Evolutionary conservation across 352 stramenopile species (phyloP), one percentile per base, ranked within the genome.

Genomic region (Phytophthora europaea): DNA sequence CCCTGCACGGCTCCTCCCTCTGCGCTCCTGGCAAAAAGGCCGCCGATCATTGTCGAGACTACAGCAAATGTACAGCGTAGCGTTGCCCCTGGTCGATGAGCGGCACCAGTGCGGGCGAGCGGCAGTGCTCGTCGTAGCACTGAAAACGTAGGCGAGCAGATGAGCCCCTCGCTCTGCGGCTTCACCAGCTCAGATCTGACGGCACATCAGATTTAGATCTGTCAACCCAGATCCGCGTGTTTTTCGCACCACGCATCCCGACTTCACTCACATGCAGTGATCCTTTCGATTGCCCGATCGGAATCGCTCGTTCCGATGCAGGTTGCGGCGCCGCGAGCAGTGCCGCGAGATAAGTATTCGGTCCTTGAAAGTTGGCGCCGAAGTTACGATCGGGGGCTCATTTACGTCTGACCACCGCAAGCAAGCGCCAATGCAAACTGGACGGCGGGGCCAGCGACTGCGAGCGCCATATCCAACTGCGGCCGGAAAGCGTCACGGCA

Each of bases 401-500:
- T 75, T 70, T 70, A 60, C 67, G 7, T 50, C 67, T 70, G 60
- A 64, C 33, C 56, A 65, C 31, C n/a, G 31, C 48, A 34, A 51
- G 55, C 33, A 43, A 43, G 26, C 56, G 52, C 67, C 54, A 43
- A 68, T 65, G 20, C 59, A 61, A 59, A 69, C 66, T 61, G 45
- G 26, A 61, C 58, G 48, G 36, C 43, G 26, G 50, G 45, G 45
- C n/a, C 45, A 53, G 38, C 31, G 8, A 55, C 45, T 47, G 40
- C 31, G 8, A 55, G 22, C 22, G 43, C 28, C 33, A 61, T 28
- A 31, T 70, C 48, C 61, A 36, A 75, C 61, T 75, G 50, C 38
- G 56, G 47, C 60, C 69, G 62, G 69, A 75, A 75, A 67, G 62
- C 56, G 69, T 75, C 69, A 75, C 54, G 43, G 62, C 62, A n/a